These are phyloP conservation scores for Metschnikowia cerradonensis DNA, from an alignment of 805 yeast genomes.

Conservation along the genomic window DNA sequence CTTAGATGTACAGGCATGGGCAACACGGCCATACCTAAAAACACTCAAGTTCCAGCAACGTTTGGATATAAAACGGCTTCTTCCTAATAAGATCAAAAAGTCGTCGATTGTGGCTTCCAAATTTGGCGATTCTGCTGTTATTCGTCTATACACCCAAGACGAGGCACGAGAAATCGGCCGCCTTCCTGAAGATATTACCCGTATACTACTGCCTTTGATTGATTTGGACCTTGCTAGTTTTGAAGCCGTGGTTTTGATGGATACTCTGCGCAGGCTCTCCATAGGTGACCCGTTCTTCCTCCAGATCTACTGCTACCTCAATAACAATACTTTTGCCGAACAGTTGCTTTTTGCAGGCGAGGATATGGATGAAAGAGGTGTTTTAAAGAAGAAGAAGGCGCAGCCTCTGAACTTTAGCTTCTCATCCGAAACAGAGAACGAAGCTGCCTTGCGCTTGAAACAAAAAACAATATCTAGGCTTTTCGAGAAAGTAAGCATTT, in stretches of 20 bases:
- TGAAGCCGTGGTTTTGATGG: constrained; percentile 54
- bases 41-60: constrained; percentile 44
- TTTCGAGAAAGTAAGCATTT: constrained; percentile 47
- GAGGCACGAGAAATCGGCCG: constrained; percentile 65
- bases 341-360: constrained; percentile 7
- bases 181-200: constrained; percentile 65
- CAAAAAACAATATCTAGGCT: constrained; percentile 54
- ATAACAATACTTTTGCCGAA: constrained; percentile 30
- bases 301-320: constrained; percentile 64
- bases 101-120: constrained; percentile 16
- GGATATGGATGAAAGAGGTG: background rate
- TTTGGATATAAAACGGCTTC: constrained; percentile 34
- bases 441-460: constrained; percentile 46
- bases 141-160: constrained; percentile 28
- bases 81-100: constrained; percentile 23
- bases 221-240: constrained; percentile 53
- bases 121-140: constrained; percentile 28
- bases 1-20: constrained; percentile 60
- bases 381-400: constrained; percentile 10
- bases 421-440: constrained; percentile 49
- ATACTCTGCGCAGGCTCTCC: constrained; percentile 50
- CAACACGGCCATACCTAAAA: constrained; percentile 58
- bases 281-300: constrained; percentile 75
- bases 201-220: constrained; percentile 60
- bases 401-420: constrained; percentile 21